These are phyloP conservation scores for Beta corolliflora DNA, from an alignment of 179 eudicot species.

Conservation along the genomic window DNA sequence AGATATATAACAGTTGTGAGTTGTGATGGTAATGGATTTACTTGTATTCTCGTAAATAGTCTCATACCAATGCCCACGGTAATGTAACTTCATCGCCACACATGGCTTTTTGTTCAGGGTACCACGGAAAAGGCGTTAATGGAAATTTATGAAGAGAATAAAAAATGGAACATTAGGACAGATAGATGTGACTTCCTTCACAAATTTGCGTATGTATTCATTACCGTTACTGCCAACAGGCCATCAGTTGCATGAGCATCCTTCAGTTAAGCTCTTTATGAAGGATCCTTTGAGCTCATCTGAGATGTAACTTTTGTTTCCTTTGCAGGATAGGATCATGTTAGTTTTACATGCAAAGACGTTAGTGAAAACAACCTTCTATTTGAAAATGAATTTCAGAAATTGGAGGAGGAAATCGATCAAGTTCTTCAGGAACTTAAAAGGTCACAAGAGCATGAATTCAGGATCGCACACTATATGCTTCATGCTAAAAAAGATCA, in stretches of 20 bases:
- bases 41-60: no score
- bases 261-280: background rate
- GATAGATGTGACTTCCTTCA: no score
- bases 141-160: no score
- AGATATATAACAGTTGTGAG: background rate
- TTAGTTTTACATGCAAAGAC: slow-evolving; percentile 1
- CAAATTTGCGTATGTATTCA: no score
- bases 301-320: background rate
- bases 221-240: no score
- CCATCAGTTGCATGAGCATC: background rate
- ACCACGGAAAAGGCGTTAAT: no score
- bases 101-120: no score
- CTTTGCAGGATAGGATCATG: slow-evolving; percentile 21
- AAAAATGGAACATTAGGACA: no score
- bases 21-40: no score
- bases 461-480: slow-evolving; percentile 52
- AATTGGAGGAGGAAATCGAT: slow-evolving; percentile 60
- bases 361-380: slow-evolving; percentile 4
- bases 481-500: slow-evolving; percentile 59
- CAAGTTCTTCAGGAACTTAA: slow-evolving; percentile 58
- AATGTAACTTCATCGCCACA: no score
- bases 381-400: slow-evolving; percentile 38
- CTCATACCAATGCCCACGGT: no score
- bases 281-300: background rate
- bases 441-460: slow-evolving; percentile 68